Conservation (phyloP, 1,284 basidiomycete species). For the Ustanciosporium gigantosporum region DNA sequence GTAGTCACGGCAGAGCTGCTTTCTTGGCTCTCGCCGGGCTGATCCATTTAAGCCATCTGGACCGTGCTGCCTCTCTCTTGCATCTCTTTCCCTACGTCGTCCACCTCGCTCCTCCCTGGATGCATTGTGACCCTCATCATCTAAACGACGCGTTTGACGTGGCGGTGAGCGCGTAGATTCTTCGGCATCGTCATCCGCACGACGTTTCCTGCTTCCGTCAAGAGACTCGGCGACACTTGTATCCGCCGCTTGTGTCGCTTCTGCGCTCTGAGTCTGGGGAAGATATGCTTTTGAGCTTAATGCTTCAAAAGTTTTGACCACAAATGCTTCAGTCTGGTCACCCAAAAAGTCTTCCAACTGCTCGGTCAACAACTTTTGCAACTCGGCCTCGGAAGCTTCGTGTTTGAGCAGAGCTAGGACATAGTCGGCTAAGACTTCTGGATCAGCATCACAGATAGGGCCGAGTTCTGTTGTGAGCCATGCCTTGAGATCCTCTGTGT, state of each 20-base stretch:
- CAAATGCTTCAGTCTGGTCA: conserved; percentile 78
- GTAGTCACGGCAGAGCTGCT: conserved; percentile 56
- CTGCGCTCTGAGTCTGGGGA: conserved; percentile 1
- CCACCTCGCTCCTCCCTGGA: background rate
- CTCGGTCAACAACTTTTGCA: conserved; percentile 74
- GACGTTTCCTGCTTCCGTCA: conserved; percentile 25
- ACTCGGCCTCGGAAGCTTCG: conserved; percentile 78
- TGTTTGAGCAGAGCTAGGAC: conserved; percentile 91
- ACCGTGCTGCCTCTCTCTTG: conserved; percentile 15
- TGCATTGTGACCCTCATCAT: conserved; percentile 3
- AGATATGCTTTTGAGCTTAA: conserved; percentile 56
- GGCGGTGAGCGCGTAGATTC: conserved; percentile 25
- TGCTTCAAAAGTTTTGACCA: conserved; percentile 79
- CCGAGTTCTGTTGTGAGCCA: conserved; percentile 55
- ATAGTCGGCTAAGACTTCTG: conserved; percentile 88
- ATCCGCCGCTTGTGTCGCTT: conserved; percentile 6
- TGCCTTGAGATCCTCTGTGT: conserved; percentile 47
- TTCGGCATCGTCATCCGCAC: conserved; percentile 35
- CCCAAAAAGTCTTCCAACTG: conserved; percentile 91
- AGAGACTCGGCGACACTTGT: background rate
- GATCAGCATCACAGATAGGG: conserved; percentile 83
- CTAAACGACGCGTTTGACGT: conserved; percentile 24
- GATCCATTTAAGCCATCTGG: conserved; percentile 9
- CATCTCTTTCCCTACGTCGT: conserved; percentile 21
- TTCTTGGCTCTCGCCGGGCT: conserved; percentile 17